phyloP scores from a whole-genome alignment of 2,329 filamentous ascomycete genomes.

The Tolypocladium endophyticum region DNA sequence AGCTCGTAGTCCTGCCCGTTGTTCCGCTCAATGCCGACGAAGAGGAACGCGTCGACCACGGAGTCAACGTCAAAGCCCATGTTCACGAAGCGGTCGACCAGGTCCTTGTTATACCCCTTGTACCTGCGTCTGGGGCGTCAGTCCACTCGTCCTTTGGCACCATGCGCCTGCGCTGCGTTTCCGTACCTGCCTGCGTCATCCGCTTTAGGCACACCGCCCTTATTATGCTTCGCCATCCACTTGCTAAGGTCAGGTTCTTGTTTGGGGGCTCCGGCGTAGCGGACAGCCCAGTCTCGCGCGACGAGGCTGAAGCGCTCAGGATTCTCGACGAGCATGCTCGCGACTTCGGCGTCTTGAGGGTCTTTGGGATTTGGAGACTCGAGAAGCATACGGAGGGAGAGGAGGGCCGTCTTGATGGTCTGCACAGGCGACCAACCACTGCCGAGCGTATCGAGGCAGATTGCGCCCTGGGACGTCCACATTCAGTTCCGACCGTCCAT shows the following conservation, averaged over 20 bases:
- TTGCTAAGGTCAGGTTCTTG: slow-evolving; percentile 24
- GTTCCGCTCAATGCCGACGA: slow-evolving; percentile 69
- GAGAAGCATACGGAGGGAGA: slow-evolving; percentile 87
- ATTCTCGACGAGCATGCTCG: slow-evolving; percentile 73
- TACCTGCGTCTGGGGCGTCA: slow-evolving; percentile 46
- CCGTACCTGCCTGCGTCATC: slow-evolving; percentile 18
- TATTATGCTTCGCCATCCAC: slow-evolving; percentile 38
- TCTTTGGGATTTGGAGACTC: slow-evolving; percentile 92
- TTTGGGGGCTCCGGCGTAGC: slow-evolving; percentile 65
- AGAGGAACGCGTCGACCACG: slow-evolving; percentile 78
- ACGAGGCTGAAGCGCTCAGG: slow-evolving; percentile 70
- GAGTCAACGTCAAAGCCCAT: slow-evolving; percentile 88
- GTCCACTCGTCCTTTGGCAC: not conserved
- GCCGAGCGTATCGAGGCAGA: slow-evolving; percentile 88
- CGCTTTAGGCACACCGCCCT: slow-evolving; percentile 17
- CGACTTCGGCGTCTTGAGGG: slow-evolving; percentile 92
- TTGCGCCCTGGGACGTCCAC: slow-evolving; percentile 61
- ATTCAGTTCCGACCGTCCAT: not conserved
- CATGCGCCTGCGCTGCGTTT: not conserved
- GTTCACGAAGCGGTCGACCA: slow-evolving; percentile 72
- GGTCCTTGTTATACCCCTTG: slow-evolving; percentile 73
- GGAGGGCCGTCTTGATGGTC: slow-evolving; percentile 88
- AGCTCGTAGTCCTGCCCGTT: slow-evolving; percentile 72
- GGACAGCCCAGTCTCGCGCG: slow-evolving; percentile 84
- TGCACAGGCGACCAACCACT: slow-evolving; percentile 90